Base-by-base conservation (phyloP, 1,284 basidiomycete species). In the Stygiomarasmius scandens region DNA sequence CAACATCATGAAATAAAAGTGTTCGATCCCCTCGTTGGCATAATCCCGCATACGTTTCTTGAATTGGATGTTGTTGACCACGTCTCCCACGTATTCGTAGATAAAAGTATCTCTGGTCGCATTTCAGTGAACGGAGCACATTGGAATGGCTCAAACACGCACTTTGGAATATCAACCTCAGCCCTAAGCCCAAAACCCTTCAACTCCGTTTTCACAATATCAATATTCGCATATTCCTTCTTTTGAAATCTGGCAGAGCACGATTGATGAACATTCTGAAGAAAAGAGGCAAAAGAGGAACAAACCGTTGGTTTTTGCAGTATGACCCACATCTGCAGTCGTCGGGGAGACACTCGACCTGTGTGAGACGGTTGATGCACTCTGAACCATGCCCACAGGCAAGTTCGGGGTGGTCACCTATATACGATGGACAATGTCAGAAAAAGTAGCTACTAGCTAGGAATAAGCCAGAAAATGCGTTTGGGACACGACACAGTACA, bases 1-100 rank as follows among this genome's bases (percentile, higher is more conserved):
- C 56, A 99, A 76, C 92, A 98, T 96, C 97, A 99, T 99, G 69
- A 99, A 99, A 76, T 99, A 99, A 68, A 99, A 99, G 73, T 99
- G 96, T 56, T 87, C 82, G 62, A 98, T 95, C 16, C 96, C 96
- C 71, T 98, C 95, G 44, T 90, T 83, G 1, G 88, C 95, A 70
- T 99, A 99, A 38, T 91, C 88, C 51, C 91, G 85, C 95, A 99
- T 98, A 41, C 96, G 87, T 70, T 93, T 94, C 72, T 91, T 86
- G 72, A 99, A 98, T 16, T 90, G 90, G 16, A 81, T 78, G 46
- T 94, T 90, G 59, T 87, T 90, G 63, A 99, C 92, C 20, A 99
- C 95, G 66, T 99, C 97, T 45, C 97, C 97, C 24, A 99, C 87
- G 71, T 99, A 99, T 74, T 99, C 96, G 73, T 98, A 98, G 58